Evolutionary conservation across 345 rosid genomes (phyloP).

Genomic region (Cardamine chenopodiifolia): DNA sequence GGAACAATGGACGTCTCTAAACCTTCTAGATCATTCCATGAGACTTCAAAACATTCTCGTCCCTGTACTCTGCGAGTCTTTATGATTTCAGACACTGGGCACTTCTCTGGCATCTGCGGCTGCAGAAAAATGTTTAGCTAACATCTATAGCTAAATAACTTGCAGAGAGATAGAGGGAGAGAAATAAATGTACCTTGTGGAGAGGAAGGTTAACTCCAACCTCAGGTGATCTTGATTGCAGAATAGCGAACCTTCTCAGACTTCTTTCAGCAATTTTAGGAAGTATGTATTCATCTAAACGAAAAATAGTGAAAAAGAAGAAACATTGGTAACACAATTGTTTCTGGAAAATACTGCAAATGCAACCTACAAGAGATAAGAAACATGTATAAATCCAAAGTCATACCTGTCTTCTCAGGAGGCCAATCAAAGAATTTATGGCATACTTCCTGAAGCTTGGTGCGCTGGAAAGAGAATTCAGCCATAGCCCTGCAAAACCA

Average conservation of each 20-base stretch:
- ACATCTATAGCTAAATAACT: constrained; percentile 1
- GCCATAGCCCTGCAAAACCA: constrained; percentile 55
- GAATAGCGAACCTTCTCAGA: constrained; percentile 65
- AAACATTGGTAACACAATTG: background rate
- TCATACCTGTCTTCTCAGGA: constrained; percentile 79
- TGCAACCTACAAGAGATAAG: background rate
- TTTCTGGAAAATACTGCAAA: constrained; percentile 17
- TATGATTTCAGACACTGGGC: constrained; percentile 75
- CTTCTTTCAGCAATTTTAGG: constrained; percentile 93
- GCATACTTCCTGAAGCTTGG: constrained; percentile 63
- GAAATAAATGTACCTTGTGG: constrained; percentile 47
- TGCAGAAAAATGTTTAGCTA: constrained; percentile 3
- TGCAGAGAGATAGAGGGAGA: constrained; percentile 7
- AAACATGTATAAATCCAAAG: background rate
- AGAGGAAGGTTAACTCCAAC: constrained; percentile 56
- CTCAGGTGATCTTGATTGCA: constrained; percentile 53
- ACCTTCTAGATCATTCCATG: constrained; percentile 70
- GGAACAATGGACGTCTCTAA: constrained; percentile 68
- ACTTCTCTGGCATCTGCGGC: constrained; percentile 68
- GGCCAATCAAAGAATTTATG: constrained; percentile 78
- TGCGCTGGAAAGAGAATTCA: constrained; percentile 58
- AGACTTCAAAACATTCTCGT: constrained; percentile 75
- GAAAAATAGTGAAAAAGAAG: constrained; percentile 6
- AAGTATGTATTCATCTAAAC: constrained; percentile 79
- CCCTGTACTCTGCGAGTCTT: constrained; percentile 73